Evolutionary conservation across 2,329 filamentous ascomycete genomes (phyloP).

Genomic region (Pseudohalonectria lignicola): DNA sequence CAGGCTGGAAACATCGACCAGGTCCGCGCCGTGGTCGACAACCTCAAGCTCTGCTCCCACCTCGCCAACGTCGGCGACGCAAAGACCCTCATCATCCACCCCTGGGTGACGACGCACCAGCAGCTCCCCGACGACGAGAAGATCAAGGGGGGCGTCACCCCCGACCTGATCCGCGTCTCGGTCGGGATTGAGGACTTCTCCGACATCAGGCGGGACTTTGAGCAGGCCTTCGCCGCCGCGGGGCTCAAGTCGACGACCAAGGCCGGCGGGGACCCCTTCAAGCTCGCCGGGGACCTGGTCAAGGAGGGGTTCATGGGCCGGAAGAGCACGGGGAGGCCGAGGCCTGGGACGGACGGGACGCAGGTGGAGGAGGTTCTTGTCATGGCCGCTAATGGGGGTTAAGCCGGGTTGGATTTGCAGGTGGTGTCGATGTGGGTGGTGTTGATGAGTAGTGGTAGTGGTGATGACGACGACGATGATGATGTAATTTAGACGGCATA

Average conservation of each 20-base stretch:
- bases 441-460: too few relatives aligned
- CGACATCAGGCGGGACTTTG: constrained; percentile 92
- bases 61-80: constrained; percentile 93
- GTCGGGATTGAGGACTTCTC: constrained; percentile 95
- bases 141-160: constrained; percentile 68
- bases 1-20: constrained; percentile 40
- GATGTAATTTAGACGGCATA: too few relatives aligned
- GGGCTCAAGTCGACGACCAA: constrained; percentile 15
- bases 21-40: constrained; percentile 85
- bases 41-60: constrained; percentile 91
- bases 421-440: too few relatives aligned
- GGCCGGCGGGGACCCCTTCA: constrained; percentile 14
- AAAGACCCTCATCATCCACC: constrained; percentile 91
- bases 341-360: constrained; percentile 18
- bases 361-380: too few relatives aligned
- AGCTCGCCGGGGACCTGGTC: constrained; percentile 16
- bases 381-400: too few relatives aligned
- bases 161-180: constrained; percentile 88
- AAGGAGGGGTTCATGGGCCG: constrained; percentile 19
- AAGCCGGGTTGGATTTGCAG: too few relatives aligned
- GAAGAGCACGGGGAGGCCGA: constrained; percentile 15
- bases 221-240: constrained; percentile 67
- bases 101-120: constrained; percentile 91
- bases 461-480: too few relatives aligned
- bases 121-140: constrained; percentile 80